Conservation (phyloP, 1,139 yeast genomes). For the Pneumocystis oryctolagi region DNA sequence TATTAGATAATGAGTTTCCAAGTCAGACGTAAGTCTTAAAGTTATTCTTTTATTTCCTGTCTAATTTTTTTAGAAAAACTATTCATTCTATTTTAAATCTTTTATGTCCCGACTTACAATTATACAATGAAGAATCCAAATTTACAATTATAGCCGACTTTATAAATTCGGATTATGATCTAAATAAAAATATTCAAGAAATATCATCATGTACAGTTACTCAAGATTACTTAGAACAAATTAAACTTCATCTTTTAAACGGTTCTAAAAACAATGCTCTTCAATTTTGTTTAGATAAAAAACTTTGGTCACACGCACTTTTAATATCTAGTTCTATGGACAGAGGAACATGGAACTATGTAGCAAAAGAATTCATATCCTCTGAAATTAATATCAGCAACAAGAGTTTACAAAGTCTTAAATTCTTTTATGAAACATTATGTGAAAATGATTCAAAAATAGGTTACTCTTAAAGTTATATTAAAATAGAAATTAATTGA, state of each 20-base stretch:
- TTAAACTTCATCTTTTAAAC: slow-evolving; percentile 24
- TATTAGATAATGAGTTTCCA: slow-evolving; percentile 18
- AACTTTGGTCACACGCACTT: slow-evolving; percentile 68
- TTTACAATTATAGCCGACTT: slow-evolving; percentile 20
- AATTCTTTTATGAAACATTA: slow-evolving; percentile 47
- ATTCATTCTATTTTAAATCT: slow-evolving; percentile 16
- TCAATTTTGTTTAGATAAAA: slow-evolving; percentile 42
- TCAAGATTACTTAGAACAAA: slow-evolving; percentile 3
- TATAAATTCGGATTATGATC: slow-evolving; percentile 10
- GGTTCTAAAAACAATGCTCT: slow-evolving; percentile 62
- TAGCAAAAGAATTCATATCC: slow-evolving; percentile 38
- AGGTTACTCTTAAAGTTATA: slow-evolving; percentile 31
- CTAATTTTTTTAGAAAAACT: slow-evolving; percentile 9
- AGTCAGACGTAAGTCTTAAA: background rate
- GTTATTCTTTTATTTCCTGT: slow-evolving; percentile 5
- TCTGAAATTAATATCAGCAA: slow-evolving; percentile 28
- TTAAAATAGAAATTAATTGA: background rate
- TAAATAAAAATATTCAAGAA: slow-evolving; percentile 4
- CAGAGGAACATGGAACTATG: slow-evolving; percentile 43
- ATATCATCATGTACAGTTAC: slow-evolving; percentile 1
- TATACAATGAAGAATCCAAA: slow-evolving; percentile 12
- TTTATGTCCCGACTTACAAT: slow-evolving; percentile 13
- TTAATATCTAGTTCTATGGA: slow-evolving; percentile 55
- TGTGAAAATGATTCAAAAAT: slow-evolving; percentile 48
- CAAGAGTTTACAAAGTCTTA: slow-evolving; percentile 38